A percentile compares a stretch with the other conserved stretches of the same genome.
Conservation (phyloP, 495 filamentous ascomycete genomes). For the Clavariopsis aquatica region DNA sequence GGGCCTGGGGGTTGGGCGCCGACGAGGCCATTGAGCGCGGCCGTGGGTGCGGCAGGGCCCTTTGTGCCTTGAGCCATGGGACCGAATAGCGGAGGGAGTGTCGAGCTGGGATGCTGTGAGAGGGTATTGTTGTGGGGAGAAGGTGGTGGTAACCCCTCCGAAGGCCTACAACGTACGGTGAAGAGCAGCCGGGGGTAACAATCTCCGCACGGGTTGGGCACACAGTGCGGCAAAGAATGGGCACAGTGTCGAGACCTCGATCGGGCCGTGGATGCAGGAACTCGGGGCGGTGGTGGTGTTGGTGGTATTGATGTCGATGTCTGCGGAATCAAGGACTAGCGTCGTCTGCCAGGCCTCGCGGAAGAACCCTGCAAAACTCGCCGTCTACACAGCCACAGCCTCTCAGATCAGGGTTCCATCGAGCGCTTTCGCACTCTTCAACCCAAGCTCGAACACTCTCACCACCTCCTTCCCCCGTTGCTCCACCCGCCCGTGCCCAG, state of each 20-base stretch:
- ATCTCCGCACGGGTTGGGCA: constrained; percentile 20
- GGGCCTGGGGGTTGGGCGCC: constrained; percentile 20
- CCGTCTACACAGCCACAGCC: neutral
- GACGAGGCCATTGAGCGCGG: constrained; percentile 37
- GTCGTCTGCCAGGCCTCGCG: neutral
- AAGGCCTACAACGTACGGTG: constrained; percentile 24
- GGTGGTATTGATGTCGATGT: constrained; percentile 4
- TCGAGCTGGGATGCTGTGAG: constrained; percentile 4
- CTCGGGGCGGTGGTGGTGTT: neutral
- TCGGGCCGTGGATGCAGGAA: constrained; percentile 5
- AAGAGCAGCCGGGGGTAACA: constrained; percentile 7
- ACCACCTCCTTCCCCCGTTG: neutral
- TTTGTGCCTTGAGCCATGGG: constrained; percentile 41
- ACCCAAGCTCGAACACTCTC: neutral
- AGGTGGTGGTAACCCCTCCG: constrained; percentile 10
- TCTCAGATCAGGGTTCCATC: neutral
- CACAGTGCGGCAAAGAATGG: constrained; percentile 10
- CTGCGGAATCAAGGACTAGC: constrained; percentile 1
- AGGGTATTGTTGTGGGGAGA: neutral
- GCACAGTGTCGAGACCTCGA: constrained; percentile 7
- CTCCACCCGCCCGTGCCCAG: neutral
- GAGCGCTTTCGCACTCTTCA: neutral
- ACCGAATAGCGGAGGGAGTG: constrained; percentile 6
- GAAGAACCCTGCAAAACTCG: neutral
- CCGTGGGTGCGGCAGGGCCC: constrained; percentile 32